Evolutionary conservation across 495 filamentous ascomycete genomes (phyloP), one percentile per base, ranked within the genome.

Genomic region (Neurospora terricola): DNA sequence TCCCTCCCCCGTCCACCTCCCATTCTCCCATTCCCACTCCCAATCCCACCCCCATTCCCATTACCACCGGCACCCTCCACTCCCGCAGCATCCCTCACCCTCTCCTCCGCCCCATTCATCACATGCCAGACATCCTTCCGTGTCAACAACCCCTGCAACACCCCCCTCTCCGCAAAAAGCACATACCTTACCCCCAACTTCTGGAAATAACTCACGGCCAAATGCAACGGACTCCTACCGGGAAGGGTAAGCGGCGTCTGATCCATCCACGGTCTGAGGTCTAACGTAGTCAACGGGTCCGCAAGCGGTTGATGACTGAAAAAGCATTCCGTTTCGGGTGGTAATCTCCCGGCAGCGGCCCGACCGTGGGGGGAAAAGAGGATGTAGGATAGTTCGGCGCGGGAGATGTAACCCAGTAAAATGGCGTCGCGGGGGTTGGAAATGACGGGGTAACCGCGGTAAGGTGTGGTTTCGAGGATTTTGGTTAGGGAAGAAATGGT

Each of bases 91-190:
- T 81, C 78, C 21, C 82, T 76, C 8, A 83, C 75, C 72, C 85
- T 86, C 81, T 90, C 90, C 76, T 94, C 91, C 18, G 90, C 89
- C 27, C 91, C 92, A 79, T 97, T 94, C 12, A 99, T 83, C 23
- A 97, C 89, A 77, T 92, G 93, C 92, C 94, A 98, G n/a, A 97
- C 90, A 82, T 99, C 96, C 84, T 99, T 98, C 86, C 98, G 98
- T 27, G 96, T 99, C 76, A 98, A 81, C 68, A 99, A 78, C 2
- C 96, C 96, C 79, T 92, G 90, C 48, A 99, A 80, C 39, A 89
- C 86, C 10, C 96, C 96, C 75, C 90, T 88, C 70, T 96, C 91
- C 48, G 87, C 87, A 81, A 98, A 97, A 4, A 98, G 81, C 5
- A 99, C 90, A 81, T 98, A 98, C 42, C 95, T 87, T 59, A 99